These are phyloP conservation scores for Aspergillus fischeri DNA, from an alignment of 2,329 filamentous ascomycete species.

Conservation along the genomic window DNA sequence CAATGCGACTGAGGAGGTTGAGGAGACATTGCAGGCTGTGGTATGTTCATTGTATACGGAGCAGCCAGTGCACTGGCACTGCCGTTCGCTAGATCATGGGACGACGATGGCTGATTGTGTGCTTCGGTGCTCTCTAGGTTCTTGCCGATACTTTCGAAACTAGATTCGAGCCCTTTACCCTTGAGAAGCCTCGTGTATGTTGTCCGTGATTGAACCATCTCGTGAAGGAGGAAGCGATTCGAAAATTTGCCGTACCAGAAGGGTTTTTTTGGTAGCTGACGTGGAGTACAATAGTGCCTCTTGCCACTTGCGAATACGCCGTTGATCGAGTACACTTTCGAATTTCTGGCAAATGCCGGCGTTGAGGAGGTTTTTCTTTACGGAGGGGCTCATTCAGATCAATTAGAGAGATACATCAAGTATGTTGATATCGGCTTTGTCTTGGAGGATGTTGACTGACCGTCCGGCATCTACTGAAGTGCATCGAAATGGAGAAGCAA, in stretches of 20 bases:
- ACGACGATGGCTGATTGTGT: slow-evolving; percentile 8
- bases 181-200: slow-evolving; percentile 80
- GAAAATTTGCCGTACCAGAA: not conserved
- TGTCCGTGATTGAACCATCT: slow-evolving; percentile 4
- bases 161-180: slow-evolving; percentile 81
- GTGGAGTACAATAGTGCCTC: slow-evolving; percentile 63
- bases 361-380: slow-evolving; percentile 95
- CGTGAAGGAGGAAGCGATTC: not conserved
- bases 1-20: slow-evolving; percentile 53
- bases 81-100: not conserved
- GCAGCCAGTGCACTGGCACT: not conserved
- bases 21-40: slow-evolving; percentile 61
- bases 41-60: slow-evolving; percentile 36
- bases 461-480: slow-evolving; percentile 24
- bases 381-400: slow-evolving; percentile 78
- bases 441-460: slow-evolving; percentile 2
- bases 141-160: slow-evolving; percentile 94
- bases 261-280: not conserved
- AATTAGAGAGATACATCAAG: slow-evolving; percentile 82
- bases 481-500: slow-evolving; percentile 69
- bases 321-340: slow-evolving; percentile 94
- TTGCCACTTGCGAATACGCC: slow-evolving; percentile 89
- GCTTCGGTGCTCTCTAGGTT: slow-evolving; percentile 51
- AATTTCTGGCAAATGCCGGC: slow-evolving; percentile 90
- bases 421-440: slow-evolving; percentile 23